phyloP scores from a whole-genome alignment of 2,329 filamentous ascomycete genomes.

The Colletotrichum lini region DNA sequence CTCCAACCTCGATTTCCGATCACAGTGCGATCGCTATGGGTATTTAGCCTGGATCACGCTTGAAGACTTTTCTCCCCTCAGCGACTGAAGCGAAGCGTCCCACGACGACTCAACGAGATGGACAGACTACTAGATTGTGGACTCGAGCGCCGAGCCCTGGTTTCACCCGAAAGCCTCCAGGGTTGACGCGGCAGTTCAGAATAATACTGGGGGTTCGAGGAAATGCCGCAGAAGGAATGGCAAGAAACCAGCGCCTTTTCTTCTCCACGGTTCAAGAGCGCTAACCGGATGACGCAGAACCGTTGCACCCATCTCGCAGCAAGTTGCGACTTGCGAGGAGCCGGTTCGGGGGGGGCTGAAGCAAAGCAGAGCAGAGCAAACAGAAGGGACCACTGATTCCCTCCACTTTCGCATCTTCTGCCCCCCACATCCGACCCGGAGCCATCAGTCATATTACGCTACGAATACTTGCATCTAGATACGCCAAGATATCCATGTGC shows the following conservation, averaged over 20 bases:
- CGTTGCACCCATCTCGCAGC: neutral
- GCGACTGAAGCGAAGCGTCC: slow-evolving; percentile 13
- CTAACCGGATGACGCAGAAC: slow-evolving; percentile 16
- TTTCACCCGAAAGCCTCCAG: slow-evolving; percentile 5
- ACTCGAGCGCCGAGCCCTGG: slow-evolving; percentile 18
- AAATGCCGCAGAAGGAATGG: slow-evolving; percentile 36
- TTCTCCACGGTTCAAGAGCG: slow-evolving; percentile 17
- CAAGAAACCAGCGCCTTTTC: neutral
- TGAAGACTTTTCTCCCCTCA: slow-evolving; percentile 28
- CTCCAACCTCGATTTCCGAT: slow-evolving; percentile 22
- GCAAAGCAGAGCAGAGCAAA: neutral
- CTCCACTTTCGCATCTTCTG: neutral
- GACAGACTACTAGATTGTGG: neutral
- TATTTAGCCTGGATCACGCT: slow-evolving; percentile 36
- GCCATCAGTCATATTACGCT: neutral
- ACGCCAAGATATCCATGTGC: too few relatives aligned
- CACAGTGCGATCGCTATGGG: slow-evolving; percentile 22
- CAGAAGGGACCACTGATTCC: neutral
- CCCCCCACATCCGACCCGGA: slow-evolving; percentile 16
- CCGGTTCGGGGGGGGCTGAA: neutral
- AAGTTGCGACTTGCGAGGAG: neutral
- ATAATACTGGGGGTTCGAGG: slow-evolving; percentile 10
- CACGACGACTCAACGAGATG: slow-evolving; percentile 3
- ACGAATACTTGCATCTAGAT: too few relatives aligned
- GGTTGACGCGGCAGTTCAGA: slow-evolving; percentile 36